phyloP scores from a whole-genome alignment of 805 yeast species.

The Starmerella bombicola region DNA sequence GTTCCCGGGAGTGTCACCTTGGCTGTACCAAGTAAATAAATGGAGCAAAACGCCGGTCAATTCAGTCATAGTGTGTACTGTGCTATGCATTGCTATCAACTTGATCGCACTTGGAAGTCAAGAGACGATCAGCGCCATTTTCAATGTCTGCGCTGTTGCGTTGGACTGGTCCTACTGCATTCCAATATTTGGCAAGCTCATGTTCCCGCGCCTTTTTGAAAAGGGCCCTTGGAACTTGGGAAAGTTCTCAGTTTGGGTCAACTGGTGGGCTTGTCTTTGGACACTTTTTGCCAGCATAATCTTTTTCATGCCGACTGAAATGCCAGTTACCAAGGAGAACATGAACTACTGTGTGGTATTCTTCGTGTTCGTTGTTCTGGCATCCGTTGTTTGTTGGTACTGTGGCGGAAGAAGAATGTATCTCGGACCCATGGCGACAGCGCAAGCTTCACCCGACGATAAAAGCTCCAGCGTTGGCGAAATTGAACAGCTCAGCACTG shows the following conservation, averaged over 20 bases:
- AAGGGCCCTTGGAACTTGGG: conserved; percentile 63
- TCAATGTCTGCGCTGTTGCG: conserved; percentile 62
- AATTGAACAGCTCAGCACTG: too few relatives aligned
- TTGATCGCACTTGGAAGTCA: conserved; percentile 49
- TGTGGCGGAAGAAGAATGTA: conserved; percentile 17
- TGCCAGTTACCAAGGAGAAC: conserved; percentile 22
- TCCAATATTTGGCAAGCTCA: conserved; percentile 50
- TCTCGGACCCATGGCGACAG: conserved; percentile 12
- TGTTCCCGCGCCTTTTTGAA: conserved; percentile 42
- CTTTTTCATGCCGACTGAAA: conserved; percentile 22
- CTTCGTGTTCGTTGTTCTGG: conserved; percentile 17
- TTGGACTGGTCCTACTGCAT: conserved; percentile 52
- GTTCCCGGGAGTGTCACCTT: conserved; percentile 34
- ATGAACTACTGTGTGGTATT: conserved; percentile 25
- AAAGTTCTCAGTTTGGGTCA: conserved; percentile 23
- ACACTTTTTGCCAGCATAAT: conserved; percentile 20
- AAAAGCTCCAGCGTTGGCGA: too few relatives aligned
- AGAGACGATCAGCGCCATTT: conserved; percentile 54
- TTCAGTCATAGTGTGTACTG: conserved; percentile 42
- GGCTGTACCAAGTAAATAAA: conserved; percentile 37
- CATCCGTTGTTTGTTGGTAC: conserved; percentile 16
- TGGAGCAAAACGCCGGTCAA: conserved; percentile 48
- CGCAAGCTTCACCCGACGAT: too few relatives aligned
- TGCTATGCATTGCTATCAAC: conserved; percentile 40
- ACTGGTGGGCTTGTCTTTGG: conserved; percentile 20